Conservation (phyloP, 257 asterid species). For the Capsicum baccatum region DNA sequence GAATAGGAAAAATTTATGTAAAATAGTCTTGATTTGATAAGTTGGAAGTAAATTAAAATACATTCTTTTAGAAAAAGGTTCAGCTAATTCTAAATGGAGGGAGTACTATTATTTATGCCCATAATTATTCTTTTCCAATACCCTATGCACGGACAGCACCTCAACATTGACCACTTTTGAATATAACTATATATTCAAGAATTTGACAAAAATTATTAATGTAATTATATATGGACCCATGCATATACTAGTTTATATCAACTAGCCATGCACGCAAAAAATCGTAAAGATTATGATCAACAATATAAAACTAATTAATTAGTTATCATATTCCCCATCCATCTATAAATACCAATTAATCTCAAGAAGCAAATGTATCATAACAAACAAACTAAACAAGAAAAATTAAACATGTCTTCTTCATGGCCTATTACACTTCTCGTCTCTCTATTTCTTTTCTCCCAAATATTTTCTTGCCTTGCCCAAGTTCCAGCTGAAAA, state of each 20-base stretch:
- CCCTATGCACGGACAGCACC: not conserved
- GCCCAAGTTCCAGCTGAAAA: constrained; percentile 31
- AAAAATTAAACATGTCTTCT: not conserved
- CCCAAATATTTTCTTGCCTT: constrained; percentile 27
- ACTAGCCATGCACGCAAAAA: not conserved
- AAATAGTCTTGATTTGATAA: no score
- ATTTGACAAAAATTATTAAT: not conserved
- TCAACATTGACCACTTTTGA: not conserved
- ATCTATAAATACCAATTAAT: not conserved
- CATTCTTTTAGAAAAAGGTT: no score
- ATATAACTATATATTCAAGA: not conserved
- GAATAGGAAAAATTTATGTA: no score
- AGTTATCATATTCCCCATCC: not conserved
- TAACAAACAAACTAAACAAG: not conserved
- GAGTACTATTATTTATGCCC: no score
- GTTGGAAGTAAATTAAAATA: no score
- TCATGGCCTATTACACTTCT: constrained; percentile 5
- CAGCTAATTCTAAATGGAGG: no score
- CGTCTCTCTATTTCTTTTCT: not conserved
- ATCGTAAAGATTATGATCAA: not conserved
- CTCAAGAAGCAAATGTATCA: not conserved
- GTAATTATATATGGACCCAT: no score
- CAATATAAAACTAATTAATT: not conserved
- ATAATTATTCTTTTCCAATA: not conserved
- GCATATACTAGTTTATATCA: no score